Conservation (phyloP, 805 yeast species). For the Ogataea pignaliae region DNA sequence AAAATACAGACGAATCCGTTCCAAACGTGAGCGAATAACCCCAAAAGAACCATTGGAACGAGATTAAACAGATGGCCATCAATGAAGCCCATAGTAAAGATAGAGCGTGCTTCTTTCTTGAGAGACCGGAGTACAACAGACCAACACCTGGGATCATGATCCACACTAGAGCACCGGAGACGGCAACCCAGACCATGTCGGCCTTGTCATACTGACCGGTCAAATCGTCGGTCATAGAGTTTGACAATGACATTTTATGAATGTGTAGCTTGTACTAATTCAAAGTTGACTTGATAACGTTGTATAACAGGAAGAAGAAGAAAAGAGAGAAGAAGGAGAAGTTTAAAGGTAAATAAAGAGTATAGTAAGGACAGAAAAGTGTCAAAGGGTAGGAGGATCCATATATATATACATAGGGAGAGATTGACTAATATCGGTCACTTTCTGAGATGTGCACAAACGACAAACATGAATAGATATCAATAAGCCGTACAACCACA, state of each 20-base stretch:
- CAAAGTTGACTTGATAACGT: background rate
- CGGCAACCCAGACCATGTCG: slow-evolving; percentile 83
- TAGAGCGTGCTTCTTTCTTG: slow-evolving; percentile 94
- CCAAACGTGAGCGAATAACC: slow-evolving; percentile 88
- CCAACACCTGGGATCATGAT: slow-evolving; percentile 98
- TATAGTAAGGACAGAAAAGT: background rate
- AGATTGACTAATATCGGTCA: no score
- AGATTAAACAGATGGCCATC: slow-evolving; percentile 77
- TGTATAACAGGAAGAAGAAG: slow-evolving; percentile 1
- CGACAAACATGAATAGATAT: no score
- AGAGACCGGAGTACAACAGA: slow-evolving; percentile 83
- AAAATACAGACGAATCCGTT: slow-evolving; percentile 46
- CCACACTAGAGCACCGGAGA: slow-evolving; percentile 80
- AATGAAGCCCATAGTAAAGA: slow-evolving; percentile 91
- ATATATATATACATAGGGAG: no score
- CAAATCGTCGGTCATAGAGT: slow-evolving; percentile 67
- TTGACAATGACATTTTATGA: slow-evolving; percentile 19
- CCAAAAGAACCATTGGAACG: slow-evolving; percentile 98
- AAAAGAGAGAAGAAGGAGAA: background rate
- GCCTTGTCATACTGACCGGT: slow-evolving; percentile 67
- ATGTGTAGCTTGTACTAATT: background rate
- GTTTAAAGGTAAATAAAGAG: background rate
- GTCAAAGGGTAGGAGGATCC: no score
- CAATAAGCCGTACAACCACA: no score
- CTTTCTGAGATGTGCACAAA: no score